These are phyloP conservation scores for Globisporangium abappressorium DNA, from an alignment of 352 stramenopile genomes.

Conservation along the genomic window DNA sequence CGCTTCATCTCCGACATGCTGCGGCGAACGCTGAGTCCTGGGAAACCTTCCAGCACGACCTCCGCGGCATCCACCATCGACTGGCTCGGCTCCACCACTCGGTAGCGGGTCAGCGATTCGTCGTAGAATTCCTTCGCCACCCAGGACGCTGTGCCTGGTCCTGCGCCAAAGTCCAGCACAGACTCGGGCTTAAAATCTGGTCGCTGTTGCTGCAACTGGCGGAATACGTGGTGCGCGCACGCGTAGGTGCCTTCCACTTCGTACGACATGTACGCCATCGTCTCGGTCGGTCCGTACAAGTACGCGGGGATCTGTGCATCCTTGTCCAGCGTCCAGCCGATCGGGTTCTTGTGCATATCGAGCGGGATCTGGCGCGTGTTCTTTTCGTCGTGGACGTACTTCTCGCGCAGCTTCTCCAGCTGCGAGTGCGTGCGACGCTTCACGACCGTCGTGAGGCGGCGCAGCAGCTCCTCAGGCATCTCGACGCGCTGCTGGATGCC, in stretches of 20 bases:
- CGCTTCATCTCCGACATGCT: constrained; percentile 72
- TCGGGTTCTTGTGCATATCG: constrained; percentile 73
- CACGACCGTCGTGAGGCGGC: constrained; percentile 55
- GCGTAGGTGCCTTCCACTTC: constrained; percentile 77
- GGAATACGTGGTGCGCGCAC: constrained; percentile 64
- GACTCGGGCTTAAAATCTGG: constrained; percentile 61
- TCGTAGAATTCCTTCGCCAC: constrained; percentile 70
- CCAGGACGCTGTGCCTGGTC: constrained; percentile 74
- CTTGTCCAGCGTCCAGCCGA: constrained; percentile 80
- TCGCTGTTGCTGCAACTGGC: constrained; percentile 50
- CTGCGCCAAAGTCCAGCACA: constrained; percentile 76
- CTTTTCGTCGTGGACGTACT: constrained; percentile 42
- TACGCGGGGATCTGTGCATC: constrained; percentile 60
- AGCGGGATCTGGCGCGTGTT: constrained; percentile 55
- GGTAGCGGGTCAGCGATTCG: constrained; percentile 58
- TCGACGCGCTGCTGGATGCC: constrained; percentile 63
- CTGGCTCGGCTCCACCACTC: constrained; percentile 80
- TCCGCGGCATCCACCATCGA: constrained; percentile 82
- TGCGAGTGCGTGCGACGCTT: constrained; percentile 77
- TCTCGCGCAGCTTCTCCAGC: constrained; percentile 62
- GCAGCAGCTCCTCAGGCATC: constrained; percentile 65
- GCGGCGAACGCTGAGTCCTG: constrained; percentile 68
- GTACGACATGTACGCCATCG: constrained; percentile 66
- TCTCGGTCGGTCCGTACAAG: constrained; percentile 68
- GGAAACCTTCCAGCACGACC: constrained; percentile 70